A percentile compares a stretch with the other conserved stretches of the same genome.
Evolutionary conservation across 2,329 filamentous ascomycete species (phyloP).

Genomic region (Xylariaceae sp.): DNA sequence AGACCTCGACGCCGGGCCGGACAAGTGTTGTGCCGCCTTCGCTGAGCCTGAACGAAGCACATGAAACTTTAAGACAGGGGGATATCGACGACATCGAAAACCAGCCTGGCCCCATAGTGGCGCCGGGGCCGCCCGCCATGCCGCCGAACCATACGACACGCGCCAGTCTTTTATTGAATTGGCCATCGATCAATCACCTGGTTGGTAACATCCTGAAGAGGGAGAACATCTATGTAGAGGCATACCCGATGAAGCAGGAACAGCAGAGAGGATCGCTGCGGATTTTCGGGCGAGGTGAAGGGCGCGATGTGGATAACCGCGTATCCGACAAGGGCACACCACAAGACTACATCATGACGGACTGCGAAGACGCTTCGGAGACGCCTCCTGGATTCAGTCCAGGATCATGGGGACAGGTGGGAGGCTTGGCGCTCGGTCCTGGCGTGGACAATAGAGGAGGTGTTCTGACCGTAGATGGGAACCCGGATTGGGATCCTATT

Average conservation of each 20-base stretch:
- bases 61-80: constrained; percentile 33
- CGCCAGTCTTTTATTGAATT: constrained; percentile 74
- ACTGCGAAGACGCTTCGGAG: constrained; percentile 44
- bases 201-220: constrained; percentile 47
- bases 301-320: constrained; percentile 49
- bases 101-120: constrained; percentile 48
- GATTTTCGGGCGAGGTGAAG: constrained; percentile 75
- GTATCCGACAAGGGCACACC: constrained; percentile 42
- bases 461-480: constrained; percentile 40
- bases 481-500: constrained; percentile 48
- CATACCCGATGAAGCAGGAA: constrained; percentile 74
- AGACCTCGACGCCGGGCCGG: constrained; percentile 30
- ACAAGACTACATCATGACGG: constrained; percentile 33
- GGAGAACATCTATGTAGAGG: constrained; percentile 52
- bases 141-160: constrained; percentile 84
- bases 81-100: constrained; percentile 46
- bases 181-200: constrained; percentile 62
- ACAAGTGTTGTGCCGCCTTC: constrained; percentile 24
- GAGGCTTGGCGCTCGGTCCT: constrained; percentile 43
- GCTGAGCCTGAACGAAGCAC: constrained; percentile 30
- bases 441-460: constrained; percentile 36
- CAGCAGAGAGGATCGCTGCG: constrained; percentile 67
- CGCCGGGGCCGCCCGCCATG: constrained; percentile 61
- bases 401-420: constrained; percentile 55
- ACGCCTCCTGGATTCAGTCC: constrained; percentile 42